phyloP scores from a whole-genome alignment of 106 monocot genomes.

The Gastrodia elata region DNA sequence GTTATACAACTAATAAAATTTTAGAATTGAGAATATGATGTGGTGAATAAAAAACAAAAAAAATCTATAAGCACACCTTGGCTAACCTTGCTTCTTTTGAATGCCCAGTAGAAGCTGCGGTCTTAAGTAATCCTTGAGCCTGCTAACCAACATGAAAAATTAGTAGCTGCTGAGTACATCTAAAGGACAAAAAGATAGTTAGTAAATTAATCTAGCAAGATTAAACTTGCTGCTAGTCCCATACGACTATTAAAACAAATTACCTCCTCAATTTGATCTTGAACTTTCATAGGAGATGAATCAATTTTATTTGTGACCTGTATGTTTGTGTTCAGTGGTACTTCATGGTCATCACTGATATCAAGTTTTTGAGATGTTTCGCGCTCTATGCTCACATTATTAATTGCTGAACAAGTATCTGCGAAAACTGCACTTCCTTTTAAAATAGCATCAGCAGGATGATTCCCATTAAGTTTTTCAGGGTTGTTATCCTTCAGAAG shows the following conservation, averaged over 20 bases:
- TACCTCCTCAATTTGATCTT: conserved; percentile 97
- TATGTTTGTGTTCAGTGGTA: conserved; percentile 19
- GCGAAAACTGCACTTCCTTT: conserved; percentile 15
- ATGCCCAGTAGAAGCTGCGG: conserved; percentile 68
- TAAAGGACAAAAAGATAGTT: not conserved
- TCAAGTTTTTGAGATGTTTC: conserved; percentile 22
- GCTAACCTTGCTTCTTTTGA: conserved; percentile 97
- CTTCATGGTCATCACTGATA: conserved; percentile 14
- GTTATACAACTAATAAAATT: not conserved
- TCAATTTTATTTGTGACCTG: conserved; percentile 26
- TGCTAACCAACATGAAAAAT: conserved; percentile 28
- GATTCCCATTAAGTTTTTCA: conserved; percentile 17
- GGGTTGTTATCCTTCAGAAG: conserved; percentile 7
- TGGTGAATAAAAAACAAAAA: not conserved
- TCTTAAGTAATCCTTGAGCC: conserved; percentile 90
- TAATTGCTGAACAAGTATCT: conserved; percentile 16
- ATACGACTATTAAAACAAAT: not conserved
- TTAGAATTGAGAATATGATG: not conserved
- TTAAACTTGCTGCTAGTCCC: not conserved
- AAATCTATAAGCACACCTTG: conserved; percentile 44
- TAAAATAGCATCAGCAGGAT: conserved; percentile 15
- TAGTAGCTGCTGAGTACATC: conserved; percentile 5
- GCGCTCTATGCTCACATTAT: conserved; percentile 21
- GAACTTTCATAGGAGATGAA: conserved; percentile 32
- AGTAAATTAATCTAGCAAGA: not conserved